Conservation (phyloP, 2,329 filamentous ascomycete species). For the Penicillium sp. region DNA sequence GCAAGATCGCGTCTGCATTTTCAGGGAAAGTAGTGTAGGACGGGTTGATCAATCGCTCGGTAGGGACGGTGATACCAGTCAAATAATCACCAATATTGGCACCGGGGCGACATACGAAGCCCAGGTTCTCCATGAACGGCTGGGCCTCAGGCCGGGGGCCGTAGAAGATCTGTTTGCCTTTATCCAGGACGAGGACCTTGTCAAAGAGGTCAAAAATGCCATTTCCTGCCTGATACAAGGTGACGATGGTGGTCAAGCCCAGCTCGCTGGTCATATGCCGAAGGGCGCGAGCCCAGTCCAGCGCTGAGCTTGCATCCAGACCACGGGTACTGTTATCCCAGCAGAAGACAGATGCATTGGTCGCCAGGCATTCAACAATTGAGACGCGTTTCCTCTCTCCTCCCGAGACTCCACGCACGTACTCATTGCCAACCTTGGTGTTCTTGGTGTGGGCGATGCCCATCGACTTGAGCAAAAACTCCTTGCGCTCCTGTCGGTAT, state of each 20-base stretch:
- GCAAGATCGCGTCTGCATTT: not conserved
- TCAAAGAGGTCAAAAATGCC: slow-evolving; percentile 71
- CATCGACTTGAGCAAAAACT: slow-evolving; percentile 62
- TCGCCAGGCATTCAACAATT: slow-evolving; percentile 66
- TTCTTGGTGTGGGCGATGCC: slow-evolving; percentile 62
- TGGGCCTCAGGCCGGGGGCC: slow-evolving; percentile 62
- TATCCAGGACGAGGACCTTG: slow-evolving; percentile 69
- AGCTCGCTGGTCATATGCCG: slow-evolving; percentile 66
- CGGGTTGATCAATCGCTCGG: slow-evolving; percentile 35
- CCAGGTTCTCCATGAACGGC: slow-evolving; percentile 66
- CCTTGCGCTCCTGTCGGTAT: slow-evolving; percentile 51
- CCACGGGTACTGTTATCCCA: slow-evolving; percentile 71
- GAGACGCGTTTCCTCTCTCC: slow-evolving; percentile 71
- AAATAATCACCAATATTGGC: slow-evolving; percentile 48
- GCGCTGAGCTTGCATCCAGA: slow-evolving; percentile 66
- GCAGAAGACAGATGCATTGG: slow-evolving; percentile 61
- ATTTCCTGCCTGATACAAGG: slow-evolving; percentile 71
- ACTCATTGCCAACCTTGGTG: slow-evolving; percentile 70
- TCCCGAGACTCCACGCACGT: slow-evolving; percentile 67
- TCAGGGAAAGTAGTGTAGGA: not conserved
- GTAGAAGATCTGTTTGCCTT: slow-evolving; percentile 68
- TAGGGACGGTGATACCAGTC: slow-evolving; percentile 65
- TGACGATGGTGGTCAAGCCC: slow-evolving; percentile 64
- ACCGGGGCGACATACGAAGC: slow-evolving; percentile 49
- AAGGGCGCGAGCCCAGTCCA: slow-evolving; percentile 63